Conservation (phyloP, 306 rosid genomes). For the Ochetophila trinervis region DNA sequence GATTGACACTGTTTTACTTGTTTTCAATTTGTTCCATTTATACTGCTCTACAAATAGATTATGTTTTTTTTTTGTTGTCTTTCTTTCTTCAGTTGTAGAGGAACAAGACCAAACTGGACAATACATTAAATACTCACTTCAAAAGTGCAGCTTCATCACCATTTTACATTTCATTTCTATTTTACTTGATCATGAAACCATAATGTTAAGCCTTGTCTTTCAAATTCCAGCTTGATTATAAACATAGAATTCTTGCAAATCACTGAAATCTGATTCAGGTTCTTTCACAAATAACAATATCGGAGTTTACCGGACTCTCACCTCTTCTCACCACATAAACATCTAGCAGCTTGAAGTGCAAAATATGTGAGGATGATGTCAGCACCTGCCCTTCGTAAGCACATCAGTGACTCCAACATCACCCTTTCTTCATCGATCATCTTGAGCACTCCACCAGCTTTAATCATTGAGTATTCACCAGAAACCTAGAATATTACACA, state of each 20-base stretch:
- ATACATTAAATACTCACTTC: too few relatives aligned
- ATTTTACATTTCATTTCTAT: too few relatives aligned
- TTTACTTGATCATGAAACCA: background rate
- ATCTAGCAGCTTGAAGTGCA: conserved; percentile 82
- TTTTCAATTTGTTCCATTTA: too few relatives aligned
- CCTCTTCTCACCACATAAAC: conserved; percentile 80
- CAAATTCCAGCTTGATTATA: background rate
- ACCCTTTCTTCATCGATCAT: conserved; percentile 93
- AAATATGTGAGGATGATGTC: conserved; percentile 83
- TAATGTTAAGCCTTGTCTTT: background rate
- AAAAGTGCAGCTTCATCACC: too few relatives aligned
- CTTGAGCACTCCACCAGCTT: conserved; percentile 79
- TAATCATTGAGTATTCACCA: conserved; percentile 96
- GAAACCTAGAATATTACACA: conserved; percentile 55
- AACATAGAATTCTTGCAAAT: too few relatives aligned
- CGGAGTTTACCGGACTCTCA: conserved; percentile 25
- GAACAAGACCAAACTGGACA: too few relatives aligned
- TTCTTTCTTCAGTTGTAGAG: too few relatives aligned
- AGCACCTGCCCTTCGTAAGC: conserved; percentile 97
- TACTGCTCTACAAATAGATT: too few relatives aligned
- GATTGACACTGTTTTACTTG: too few relatives aligned
- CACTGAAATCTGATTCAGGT: too few relatives aligned
- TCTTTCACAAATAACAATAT: conserved; percentile 1
- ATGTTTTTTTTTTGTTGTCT: too few relatives aligned
- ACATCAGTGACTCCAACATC: conserved; percentile 88